Conservation (phyloP, 1,139 yeast species). For the Candida pseudoviswanathii region DNA sequence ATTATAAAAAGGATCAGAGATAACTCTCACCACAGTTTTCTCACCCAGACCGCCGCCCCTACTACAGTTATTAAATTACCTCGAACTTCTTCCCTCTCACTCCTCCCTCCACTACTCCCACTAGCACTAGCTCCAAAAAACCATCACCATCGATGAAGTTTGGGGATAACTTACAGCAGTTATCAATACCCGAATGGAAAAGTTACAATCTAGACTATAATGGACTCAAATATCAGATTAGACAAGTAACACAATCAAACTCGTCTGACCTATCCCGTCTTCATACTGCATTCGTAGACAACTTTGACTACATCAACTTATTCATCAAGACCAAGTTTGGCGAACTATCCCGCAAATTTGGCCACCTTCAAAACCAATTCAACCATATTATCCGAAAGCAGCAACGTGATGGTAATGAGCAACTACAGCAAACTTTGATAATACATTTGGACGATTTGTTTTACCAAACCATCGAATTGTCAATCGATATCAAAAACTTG, state of each 20-base stretch:
- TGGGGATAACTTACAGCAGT: slow-evolving; percentile 70
- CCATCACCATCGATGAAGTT: slow-evolving; percentile 64
- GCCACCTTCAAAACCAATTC: slow-evolving; percentile 22
- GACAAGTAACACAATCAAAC: slow-evolving; percentile 26
- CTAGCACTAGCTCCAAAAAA: neutral
- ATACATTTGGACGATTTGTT: slow-evolving; percentile 30
- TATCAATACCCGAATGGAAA: slow-evolving; percentile 89
- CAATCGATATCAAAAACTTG: slow-evolving; percentile 65
- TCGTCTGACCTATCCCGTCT: slow-evolving; percentile 25
- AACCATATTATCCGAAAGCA: slow-evolving; percentile 12
- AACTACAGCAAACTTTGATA: slow-evolving; percentile 11
- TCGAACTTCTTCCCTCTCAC: neutral
- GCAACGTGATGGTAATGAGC: slow-evolving; percentile 4
- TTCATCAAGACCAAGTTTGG: slow-evolving; percentile 70
- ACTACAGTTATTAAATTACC: neutral
- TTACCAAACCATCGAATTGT: slow-evolving; percentile 48
- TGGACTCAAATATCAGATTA: slow-evolving; percentile 65
- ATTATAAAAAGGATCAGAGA: neutral
- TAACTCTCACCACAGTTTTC: neutral
- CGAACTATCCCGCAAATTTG: slow-evolving; percentile 47
- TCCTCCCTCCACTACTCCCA: neutral
- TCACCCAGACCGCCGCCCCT: neutral
- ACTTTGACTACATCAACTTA: slow-evolving; percentile 55
- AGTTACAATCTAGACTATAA: slow-evolving; percentile 82
- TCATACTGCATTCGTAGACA: slow-evolving; percentile 40